Evolutionary conservation across 495 filamentous ascomycete species (phyloP).

Genomic region (Polyplosphaeria fusca): DNA sequence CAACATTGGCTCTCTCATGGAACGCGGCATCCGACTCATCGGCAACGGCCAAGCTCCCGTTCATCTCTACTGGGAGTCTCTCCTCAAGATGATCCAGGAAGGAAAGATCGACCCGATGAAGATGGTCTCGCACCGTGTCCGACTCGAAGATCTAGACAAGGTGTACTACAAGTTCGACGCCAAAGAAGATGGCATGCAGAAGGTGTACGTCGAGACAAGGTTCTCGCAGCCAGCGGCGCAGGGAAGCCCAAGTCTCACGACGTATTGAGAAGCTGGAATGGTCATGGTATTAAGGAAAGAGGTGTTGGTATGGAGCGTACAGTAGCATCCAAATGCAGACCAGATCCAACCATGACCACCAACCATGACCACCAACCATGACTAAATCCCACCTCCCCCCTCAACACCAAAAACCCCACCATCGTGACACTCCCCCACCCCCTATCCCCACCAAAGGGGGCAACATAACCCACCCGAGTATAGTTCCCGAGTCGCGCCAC

Average conservation of each 20-base stretch:
- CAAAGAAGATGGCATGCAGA: conserved; percentile 45
- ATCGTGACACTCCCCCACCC: too few relatives aligned
- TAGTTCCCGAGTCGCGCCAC: too few relatives aligned
- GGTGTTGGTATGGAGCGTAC: too few relatives aligned
- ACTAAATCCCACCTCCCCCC: too few relatives aligned
- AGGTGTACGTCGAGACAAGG: conserved; percentile 45
- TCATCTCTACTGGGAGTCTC: conserved; percentile 75
- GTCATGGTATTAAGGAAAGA: too few relatives aligned
- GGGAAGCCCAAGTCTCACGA: conserved; percentile 42
- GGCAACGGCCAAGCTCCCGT: conserved; percentile 85
- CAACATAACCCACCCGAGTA: too few relatives aligned
- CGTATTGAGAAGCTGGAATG: too few relatives aligned
- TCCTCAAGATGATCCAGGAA: conserved; percentile 64
- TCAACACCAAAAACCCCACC: too few relatives aligned
- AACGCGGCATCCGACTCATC: conserved; percentile 75
- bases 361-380: too few relatives aligned
- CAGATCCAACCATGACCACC: too few relatives aligned
- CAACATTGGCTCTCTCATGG: conserved; percentile 83
- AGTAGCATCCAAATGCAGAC: too few relatives aligned
- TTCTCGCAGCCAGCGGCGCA: conserved; percentile 37
- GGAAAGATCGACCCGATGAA: conserved; percentile 72
- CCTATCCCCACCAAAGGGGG: too few relatives aligned
- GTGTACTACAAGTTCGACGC: conserved; percentile 46
- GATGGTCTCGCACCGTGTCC: conserved; percentile 77
- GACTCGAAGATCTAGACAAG: conserved; percentile 66